Conservation (phyloP, 2,329 filamentous ascomycete species). For the Penicillium crustosum region DNA sequence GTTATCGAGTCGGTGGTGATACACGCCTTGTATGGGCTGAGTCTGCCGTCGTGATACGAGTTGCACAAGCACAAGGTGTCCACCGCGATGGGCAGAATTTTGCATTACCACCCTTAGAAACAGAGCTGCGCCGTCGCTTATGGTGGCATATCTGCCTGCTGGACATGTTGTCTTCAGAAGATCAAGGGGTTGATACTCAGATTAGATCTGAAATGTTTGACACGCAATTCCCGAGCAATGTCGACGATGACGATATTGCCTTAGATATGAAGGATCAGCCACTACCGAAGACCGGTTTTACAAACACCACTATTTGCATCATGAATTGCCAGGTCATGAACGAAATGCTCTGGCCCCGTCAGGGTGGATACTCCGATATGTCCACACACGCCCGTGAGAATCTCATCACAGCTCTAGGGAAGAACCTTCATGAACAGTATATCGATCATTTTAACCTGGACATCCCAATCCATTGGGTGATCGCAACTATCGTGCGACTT, state of each 20-base stretch:
- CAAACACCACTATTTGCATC: constrained; percentile 29
- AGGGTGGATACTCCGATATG: not conserved
- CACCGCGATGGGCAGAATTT: constrained; percentile 11
- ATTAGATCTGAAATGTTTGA: constrained; percentile 27
- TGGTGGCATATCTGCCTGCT: constrained; percentile 34
- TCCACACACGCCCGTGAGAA: constrained; percentile 16
- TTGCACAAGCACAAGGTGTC: constrained; percentile 12
- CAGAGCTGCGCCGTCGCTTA: constrained; percentile 30
- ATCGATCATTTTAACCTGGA: constrained; percentile 38
- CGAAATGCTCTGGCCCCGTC: constrained; percentile 13
- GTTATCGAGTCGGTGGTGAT: constrained; percentile 11
- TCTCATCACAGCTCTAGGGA: constrained; percentile 29
- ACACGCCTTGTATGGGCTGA: constrained; percentile 14
- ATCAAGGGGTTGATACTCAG: constrained; percentile 28
- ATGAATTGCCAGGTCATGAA: constrained; percentile 21
- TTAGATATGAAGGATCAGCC: constrained; percentile 15
- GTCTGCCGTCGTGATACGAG: constrained; percentile 11
- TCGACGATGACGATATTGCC: constrained; percentile 26
- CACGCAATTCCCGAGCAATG: constrained; percentile 26
- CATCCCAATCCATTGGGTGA: constrained; percentile 59
- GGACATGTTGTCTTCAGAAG: constrained; percentile 30
- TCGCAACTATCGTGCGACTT: constrained; percentile 61
- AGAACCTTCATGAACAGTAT: constrained; percentile 24
- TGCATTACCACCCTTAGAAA: constrained; percentile 16
- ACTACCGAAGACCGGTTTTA: constrained; percentile 13